Conservation (phyloP, 1,284 basidiomycete species). For the Xerocomus minutiporus region DNA sequence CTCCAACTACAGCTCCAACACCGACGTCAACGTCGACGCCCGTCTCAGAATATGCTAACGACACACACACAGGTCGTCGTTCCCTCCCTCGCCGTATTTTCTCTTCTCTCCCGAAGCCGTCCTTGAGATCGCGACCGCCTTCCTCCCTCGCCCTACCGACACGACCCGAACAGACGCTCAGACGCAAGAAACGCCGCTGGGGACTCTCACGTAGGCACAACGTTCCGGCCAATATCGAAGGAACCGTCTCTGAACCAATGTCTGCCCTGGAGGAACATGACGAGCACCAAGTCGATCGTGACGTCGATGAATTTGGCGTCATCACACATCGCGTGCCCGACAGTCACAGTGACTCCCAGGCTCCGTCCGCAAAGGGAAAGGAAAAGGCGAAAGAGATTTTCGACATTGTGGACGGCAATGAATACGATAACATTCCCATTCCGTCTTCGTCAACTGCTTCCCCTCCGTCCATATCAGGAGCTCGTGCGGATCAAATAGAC, state of each 20-base stretch:
- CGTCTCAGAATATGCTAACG: constrained; percentile 6
- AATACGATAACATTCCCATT: constrained; percentile 3
- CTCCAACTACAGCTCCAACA: constrained; percentile 7
- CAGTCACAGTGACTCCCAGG: constrained; percentile 22
- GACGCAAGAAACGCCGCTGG: constrained; percentile 38
- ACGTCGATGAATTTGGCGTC: constrained; percentile 32
- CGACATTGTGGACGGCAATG: constrained; percentile 6
- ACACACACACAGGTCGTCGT: constrained; percentile 8
- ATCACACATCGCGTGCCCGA: constrained; percentile 32
- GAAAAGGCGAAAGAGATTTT: constrained; percentile 22
- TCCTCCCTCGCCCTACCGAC: constrained; percentile 21
- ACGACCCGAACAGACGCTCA: constrained; percentile 23
- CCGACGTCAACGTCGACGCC: constrained; percentile 2
- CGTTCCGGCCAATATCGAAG: constrained; percentile 6
- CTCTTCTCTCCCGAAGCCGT: constrained; percentile 26
- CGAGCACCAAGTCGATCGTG: constrained; percentile 28
- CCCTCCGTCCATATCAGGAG: constrained; percentile 5
- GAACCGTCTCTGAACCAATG: constrained; percentile 9
- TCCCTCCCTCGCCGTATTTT: constrained; percentile 27
- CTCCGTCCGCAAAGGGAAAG: constrained; percentile 29
- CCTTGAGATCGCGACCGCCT: constrained; percentile 19
- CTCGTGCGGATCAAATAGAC: constrained; percentile 4
- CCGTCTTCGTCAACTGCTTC: constrained; percentile 23
- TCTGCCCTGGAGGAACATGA: constrained; percentile 22
- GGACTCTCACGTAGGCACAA: constrained; percentile 33